Conservation (phyloP, 495 filamentous ascomycete genomes). For the Penicillium maclennaniae region DNA sequence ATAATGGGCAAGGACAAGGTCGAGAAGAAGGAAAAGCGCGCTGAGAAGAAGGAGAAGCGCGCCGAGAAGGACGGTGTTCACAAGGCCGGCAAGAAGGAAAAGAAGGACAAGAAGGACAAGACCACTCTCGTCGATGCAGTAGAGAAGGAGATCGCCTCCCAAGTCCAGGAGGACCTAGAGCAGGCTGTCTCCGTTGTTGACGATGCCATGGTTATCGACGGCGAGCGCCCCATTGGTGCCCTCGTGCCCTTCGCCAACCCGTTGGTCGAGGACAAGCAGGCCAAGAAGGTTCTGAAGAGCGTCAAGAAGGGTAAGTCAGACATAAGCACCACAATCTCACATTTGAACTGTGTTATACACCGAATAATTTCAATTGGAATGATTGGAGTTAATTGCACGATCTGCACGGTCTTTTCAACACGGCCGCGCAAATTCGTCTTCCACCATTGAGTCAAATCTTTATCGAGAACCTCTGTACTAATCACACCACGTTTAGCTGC, state of each 20-base stretch:
- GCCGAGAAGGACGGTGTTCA: slow-evolving; percentile 70
- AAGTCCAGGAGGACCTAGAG: slow-evolving; percentile 49
- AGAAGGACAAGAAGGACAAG: slow-evolving; percentile 72
- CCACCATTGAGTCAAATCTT: neutral
- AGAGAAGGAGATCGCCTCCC: slow-evolving; percentile 58
- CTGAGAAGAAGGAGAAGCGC: slow-evolving; percentile 77
- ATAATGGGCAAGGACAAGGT: slow-evolving; percentile 53
- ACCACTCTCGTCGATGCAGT: slow-evolving; percentile 55
- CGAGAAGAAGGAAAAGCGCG: slow-evolving; percentile 68
- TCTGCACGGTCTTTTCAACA: neutral
- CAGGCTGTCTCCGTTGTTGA: slow-evolving; percentile 37
- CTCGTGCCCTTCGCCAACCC: slow-evolving; percentile 93
- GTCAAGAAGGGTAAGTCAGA: slow-evolving; percentile 79
- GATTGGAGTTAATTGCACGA: neutral
- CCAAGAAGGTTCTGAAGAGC: slow-evolving; percentile 89
- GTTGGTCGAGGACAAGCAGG: slow-evolving; percentile 81
- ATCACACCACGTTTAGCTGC: slow-evolving; percentile 56
- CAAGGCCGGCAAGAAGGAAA: slow-evolving; percentile 56
- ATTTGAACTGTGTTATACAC: neutral
- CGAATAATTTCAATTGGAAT: neutral
- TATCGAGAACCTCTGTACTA: slow-evolving; percentile 10
- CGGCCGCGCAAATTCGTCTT: neutral
- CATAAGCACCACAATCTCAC: neutral
- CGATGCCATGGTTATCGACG: slow-evolving; percentile 40
- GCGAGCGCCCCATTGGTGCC: slow-evolving; percentile 58